Evolutionary conservation across 1,139 yeast species (phyloP).

Genomic region (Blastobotrys niveus): DNA sequence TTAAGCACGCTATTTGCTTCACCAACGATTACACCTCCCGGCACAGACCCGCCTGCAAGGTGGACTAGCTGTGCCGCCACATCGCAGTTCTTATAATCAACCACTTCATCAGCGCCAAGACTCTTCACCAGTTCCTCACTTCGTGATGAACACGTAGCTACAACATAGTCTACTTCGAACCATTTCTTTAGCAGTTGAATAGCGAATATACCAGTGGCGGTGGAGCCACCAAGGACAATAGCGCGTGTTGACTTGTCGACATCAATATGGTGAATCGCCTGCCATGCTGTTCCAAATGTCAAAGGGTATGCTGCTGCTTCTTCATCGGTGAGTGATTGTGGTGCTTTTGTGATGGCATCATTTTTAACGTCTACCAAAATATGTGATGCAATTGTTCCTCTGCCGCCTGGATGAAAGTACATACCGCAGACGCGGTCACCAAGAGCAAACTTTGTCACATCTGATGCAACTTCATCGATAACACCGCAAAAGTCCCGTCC

Average conservation of each 20-base stretch:
- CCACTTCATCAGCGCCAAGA: conserved; percentile 48
- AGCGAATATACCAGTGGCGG: conserved; percentile 61
- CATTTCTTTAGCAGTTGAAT: conserved; percentile 51
- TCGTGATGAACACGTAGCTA: conserved; percentile 41
- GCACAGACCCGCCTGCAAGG: conserved; percentile 29
- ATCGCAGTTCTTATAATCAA: conserved; percentile 44
- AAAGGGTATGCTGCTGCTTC: conserved; percentile 58
- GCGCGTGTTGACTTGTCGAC: conserved; percentile 36
- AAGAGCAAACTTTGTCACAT: conserved; percentile 34
- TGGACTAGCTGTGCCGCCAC: conserved; percentile 33
- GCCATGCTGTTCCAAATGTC: conserved; percentile 54
- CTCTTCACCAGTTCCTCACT: conserved; percentile 41
- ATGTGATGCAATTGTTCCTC: conserved; percentile 51
- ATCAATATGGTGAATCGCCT: conserved; percentile 35
- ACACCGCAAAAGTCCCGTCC: conserved; percentile 70
- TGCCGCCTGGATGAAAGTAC: conserved; percentile 38
- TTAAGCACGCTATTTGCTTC: no score
- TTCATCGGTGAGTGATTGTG: conserved; percentile 43
- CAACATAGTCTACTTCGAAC: conserved; percentile 42
- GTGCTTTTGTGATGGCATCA: conserved; percentile 42
- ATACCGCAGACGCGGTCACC: conserved; percentile 68
- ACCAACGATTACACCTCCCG: no score
- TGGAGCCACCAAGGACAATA: conserved; percentile 65
- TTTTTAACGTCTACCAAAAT: conserved; percentile 42
- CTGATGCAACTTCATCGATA: conserved; percentile 51